phyloP scores from a whole-genome alignment of 179 eudicot genomes.

The Camellia oleifera region DNA sequence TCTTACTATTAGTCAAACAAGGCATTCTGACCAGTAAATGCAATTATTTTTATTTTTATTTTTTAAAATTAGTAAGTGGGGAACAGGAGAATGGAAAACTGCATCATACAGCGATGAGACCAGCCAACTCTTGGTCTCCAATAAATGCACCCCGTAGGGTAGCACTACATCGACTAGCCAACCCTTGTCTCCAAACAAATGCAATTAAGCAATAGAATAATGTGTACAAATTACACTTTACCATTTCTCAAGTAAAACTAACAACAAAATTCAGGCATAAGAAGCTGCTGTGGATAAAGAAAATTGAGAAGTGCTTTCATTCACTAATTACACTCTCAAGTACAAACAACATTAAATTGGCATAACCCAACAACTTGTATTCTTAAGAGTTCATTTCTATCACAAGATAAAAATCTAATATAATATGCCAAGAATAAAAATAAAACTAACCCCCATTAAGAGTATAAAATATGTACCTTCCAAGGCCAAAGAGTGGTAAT shows the following conservation, averaged over 20 bases:
- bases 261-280: neutral
- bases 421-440: no score
- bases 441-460: neutral
- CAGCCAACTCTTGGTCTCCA: no score
- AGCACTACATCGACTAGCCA: no score
- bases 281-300: neutral
- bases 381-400: neutral
- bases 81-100: no score
- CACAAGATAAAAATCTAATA: neutral
- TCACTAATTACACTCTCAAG: neutral
- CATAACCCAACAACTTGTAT: neutral
- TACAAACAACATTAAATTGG: neutral
- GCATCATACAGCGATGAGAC: no score
- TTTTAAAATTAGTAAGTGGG: no score
- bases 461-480: conserved; percentile 69
- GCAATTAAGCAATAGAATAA: neutral
- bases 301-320: no score
- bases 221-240: neutral
- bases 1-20: neutral
- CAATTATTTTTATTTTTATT: no score
- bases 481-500: conserved; percentile 86
- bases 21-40: neutral
- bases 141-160: no score
- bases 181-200: no score
- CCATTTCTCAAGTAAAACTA: neutral